Evolutionary conservation across 306 rosid genomes (phyloP).

Genomic region (Lotus japonicus): DNA sequence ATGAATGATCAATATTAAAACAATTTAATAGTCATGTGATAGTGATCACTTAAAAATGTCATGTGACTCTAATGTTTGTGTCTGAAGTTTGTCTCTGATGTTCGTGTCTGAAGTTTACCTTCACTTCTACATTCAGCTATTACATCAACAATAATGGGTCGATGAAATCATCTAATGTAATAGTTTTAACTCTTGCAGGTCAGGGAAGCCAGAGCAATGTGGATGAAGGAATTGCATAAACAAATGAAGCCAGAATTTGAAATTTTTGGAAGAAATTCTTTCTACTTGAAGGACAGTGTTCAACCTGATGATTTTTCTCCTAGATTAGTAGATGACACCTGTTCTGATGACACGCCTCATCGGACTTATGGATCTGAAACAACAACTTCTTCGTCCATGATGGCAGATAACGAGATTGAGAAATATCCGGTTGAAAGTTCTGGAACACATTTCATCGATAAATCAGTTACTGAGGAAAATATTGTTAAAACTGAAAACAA

Average conservation of each 20-base stretch:
- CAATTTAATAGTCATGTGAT: no score
- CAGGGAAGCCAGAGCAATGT: conserved; percentile 73
- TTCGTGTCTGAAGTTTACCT: not conserved
- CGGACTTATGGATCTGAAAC: conserved; percentile 32
- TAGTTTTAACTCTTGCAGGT: conserved; percentile 47
- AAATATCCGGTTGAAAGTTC: conserved; percentile 44
- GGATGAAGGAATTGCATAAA: conserved; percentile 95
- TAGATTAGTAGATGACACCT: conserved; percentile 33
- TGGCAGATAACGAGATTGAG: conserved; percentile 42
- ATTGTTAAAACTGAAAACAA: conserved; percentile 40
- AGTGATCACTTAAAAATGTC: no score
- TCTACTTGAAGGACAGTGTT: conserved; percentile 35
- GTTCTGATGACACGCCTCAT: conserved; percentile 35
- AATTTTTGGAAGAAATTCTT: conserved; percentile 41
- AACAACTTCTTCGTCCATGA: conserved; percentile 28
- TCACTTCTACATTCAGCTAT: not conserved
- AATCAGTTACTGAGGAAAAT: conserved; percentile 56
- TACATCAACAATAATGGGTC: not conserved
- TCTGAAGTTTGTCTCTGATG: not conserved
- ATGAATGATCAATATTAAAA: no score
- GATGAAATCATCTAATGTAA: conserved; percentile 6
- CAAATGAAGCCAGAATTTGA: conserved; percentile 48
- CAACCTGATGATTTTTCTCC: conserved; percentile 38
- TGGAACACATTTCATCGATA: conserved; percentile 46
- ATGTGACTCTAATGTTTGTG: no score